Evolutionary conservation across 1,284 basidiomycete genomes (phyloP).

Genomic region (Waitea zeae): DNA sequence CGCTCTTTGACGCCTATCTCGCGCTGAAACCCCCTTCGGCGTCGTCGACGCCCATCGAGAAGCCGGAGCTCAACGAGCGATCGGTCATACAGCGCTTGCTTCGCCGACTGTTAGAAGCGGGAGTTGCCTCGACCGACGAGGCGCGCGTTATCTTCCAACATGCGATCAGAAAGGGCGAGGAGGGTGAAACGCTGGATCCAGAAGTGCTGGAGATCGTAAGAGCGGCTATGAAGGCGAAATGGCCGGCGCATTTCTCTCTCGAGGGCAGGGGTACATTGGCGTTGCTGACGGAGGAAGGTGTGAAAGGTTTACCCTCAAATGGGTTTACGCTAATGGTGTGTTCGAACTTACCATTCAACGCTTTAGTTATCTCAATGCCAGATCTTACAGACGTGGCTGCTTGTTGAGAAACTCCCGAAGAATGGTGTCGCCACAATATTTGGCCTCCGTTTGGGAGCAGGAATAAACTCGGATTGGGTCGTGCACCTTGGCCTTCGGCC

Average conservation of each 20-base stretch:
- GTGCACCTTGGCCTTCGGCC: slow-evolving; percentile 29
- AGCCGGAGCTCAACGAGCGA: too few relatives aligned
- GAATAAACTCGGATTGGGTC: slow-evolving; percentile 15
- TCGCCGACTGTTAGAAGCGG: slow-evolving; percentile 49
- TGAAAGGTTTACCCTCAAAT: slow-evolving; percentile 30
- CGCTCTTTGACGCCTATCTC: slow-evolving; percentile 26
- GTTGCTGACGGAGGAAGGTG: slow-evolving; percentile 21
- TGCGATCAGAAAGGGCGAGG: slow-evolving; percentile 18
- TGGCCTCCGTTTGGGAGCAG: too few relatives aligned
- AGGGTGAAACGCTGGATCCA: slow-evolving; percentile 23
- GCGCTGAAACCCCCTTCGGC: slow-evolving; percentile 10
- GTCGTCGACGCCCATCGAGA: slow-evolving; percentile 9
- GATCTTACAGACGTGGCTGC: slow-evolving; percentile 40
- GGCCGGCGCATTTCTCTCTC: slow-evolving; percentile 59
- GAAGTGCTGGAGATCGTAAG: slow-evolving; percentile 55
- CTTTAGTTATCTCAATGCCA: not conserved
- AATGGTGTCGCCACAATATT: too few relatives aligned
- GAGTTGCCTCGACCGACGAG: slow-evolving; percentile 36
- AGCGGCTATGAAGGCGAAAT: slow-evolving; percentile 35
- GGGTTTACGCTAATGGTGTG: slow-evolving; percentile 59
- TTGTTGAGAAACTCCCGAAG: slow-evolving; percentile 38
- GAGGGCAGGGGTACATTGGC: slow-evolving; percentile 32
- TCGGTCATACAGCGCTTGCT: slow-evolving; percentile 41
- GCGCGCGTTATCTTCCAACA: slow-evolving; percentile 40
- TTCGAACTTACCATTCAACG: slow-evolving; percentile 1